These are phyloP conservation scores for Leavenworthia alabamica DNA, from an alignment of 345 rosid species.

Conservation along the genomic window DNA sequence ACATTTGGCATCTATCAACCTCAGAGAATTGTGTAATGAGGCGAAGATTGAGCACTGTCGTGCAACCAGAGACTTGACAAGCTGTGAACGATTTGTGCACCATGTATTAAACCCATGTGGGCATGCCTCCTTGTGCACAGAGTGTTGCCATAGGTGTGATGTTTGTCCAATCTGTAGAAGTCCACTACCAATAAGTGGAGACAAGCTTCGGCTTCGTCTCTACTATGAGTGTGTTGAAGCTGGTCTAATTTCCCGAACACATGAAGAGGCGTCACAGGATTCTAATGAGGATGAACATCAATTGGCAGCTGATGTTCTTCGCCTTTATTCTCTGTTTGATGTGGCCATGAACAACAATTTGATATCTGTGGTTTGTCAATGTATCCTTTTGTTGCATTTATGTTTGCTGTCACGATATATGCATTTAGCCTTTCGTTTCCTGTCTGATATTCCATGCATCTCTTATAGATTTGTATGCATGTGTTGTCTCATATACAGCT, in stretches of 20 bases:
- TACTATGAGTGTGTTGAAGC: conserved; percentile 74
- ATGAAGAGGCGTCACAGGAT: conserved; percentile 56
- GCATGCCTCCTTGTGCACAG: conserved; percentile 85
- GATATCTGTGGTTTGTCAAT: conserved; percentile 79
- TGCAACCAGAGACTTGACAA: conserved; percentile 88
- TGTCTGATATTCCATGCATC: background rate
- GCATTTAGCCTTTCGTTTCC: conserved; percentile 2
- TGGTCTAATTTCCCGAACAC: conserved; percentile 56
- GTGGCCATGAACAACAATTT: conserved; percentile 80
- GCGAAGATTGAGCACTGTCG: conserved; percentile 84
- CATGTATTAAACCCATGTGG: conserved; percentile 66
- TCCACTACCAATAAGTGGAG: conserved; percentile 39
- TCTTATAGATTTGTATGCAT: conserved; percentile 1
- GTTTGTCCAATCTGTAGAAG: conserved; percentile 82
- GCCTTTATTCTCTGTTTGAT: conserved; percentile 82
- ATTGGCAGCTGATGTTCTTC: conserved; percentile 63
- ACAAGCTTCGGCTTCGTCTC: conserved; percentile 56
- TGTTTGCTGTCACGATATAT: background rate
- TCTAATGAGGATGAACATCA: conserved; percentile 52
- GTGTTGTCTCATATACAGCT: background rate
- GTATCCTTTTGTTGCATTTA: conserved; percentile 51
- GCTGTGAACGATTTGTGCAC: conserved; percentile 75
- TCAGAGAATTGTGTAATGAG: conserved; percentile 67
- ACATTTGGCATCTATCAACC: conserved; percentile 68
- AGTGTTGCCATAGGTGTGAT: conserved; percentile 79